Base-by-base conservation (phyloP, 2,329 filamentous ascomycete genomes). In the Monilinia aucupariae region DNA sequence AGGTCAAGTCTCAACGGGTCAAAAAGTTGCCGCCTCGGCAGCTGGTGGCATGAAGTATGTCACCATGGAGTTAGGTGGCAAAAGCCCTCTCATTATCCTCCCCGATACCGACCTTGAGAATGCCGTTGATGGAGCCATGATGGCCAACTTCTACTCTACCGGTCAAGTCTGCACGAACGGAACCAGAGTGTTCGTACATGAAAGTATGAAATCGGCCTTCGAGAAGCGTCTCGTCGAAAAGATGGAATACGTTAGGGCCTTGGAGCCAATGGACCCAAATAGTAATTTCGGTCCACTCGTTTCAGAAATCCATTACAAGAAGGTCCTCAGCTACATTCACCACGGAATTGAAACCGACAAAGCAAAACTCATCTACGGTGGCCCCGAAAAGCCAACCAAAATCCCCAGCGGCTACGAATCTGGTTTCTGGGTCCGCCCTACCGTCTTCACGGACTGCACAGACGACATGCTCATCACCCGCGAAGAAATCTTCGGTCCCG, bases 81-180 rank as follows among this genome's bases (percentile, higher is more conserved):
- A 96, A 78, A 91, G 87, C 65, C 90, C 91, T 0, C 80, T 91
- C 49, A 79, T 96, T 58, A 81, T 96, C 53, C 84, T 96, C 0
- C 89, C 90, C 0, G 91, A 96, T 71, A 89, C 89, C 20, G 85
- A 91, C 59, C 75, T 93, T 25, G 86, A 90, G 52, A 84, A 85
- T 70, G 92, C 92, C n/a, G 92, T 91, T 41, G 88, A 96, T 71
- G 89, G 90, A 37, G 91, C 91, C 67, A 92, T 96, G 88, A 91
- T 96, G 81, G 92, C 91, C 70, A 96, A 96, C 76, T 96, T 96
- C 78, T 96, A 90, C 80, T 92, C 88, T 68, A 90, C 89, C 0
- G 92, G 92, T 37, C 92, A 96, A 76, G 91, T 96, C 58, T 96
- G 92, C 81, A 96, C 92, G 58, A 96, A 96, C 74, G 92, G 92